Evolutionary conservation across 768 basidiomycete species (phyloP).

Genomic region (Calocybe cyanea): DNA sequence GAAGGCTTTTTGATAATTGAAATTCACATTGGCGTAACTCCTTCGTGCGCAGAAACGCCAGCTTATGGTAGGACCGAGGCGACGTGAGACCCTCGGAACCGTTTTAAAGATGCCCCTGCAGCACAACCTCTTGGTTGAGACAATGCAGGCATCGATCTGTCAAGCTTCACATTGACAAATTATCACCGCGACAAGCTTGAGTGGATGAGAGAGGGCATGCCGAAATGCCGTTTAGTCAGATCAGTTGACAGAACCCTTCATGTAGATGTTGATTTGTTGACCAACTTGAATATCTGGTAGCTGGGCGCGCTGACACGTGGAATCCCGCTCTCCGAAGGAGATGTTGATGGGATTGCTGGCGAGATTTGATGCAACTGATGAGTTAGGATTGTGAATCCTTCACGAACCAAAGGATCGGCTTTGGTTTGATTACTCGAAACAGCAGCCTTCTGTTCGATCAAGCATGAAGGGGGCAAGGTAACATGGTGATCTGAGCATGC

Average conservation of each 20-base stretch:
- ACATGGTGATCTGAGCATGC: no score
- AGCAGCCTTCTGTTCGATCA: no score
- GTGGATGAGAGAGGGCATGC: conserved; percentile 8
- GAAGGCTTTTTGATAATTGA: not conserved
- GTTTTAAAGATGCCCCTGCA: conserved; percentile 13
- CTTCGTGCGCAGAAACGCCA: not conserved
- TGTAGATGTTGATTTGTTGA: conserved; percentile 7
- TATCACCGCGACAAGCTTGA: conserved; percentile 12
- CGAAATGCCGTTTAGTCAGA: conserved; percentile 10
- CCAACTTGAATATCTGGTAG: no score
- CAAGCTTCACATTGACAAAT: conserved; percentile 10
- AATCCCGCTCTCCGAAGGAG: conserved; percentile 9
- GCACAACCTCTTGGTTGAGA: conserved; percentile 4
- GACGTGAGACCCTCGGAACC: conserved; percentile 28
- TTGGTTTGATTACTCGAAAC: no score
- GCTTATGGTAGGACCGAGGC: conserved; percentile 11
- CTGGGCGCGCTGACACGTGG: conserved; percentile 4
- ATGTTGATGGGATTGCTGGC: conserved; percentile 10
- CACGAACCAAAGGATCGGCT: conserved; percentile 14
- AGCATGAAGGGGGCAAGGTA: no score
- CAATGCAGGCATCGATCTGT: conserved; percentile 13
- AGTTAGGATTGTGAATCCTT: no score
- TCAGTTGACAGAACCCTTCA: conserved; percentile 12
- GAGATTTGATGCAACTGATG: no score
- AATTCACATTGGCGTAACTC: not conserved